Percentiles rank a stretch among this genome's conserved stretches.
Conservation (phyloP, 805 yeast genomes). For the Candida quercuum region DNA sequence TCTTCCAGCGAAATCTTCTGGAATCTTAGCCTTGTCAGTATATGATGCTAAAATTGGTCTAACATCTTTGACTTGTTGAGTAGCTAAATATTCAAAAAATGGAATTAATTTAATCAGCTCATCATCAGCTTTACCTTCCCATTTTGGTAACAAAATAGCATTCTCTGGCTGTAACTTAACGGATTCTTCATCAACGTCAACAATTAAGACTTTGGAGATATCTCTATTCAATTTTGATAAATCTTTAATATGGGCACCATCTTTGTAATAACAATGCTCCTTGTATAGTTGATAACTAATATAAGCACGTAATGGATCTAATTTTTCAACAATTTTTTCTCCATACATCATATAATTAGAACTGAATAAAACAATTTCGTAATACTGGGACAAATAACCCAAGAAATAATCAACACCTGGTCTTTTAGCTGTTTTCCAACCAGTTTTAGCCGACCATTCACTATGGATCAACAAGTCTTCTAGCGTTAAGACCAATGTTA, state of each 20-base stretch:
- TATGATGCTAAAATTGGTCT: constrained; percentile 81
- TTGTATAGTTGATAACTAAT: constrained; percentile 82
- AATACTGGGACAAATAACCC: constrained; percentile 91
- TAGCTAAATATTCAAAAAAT: constrained; percentile 89
- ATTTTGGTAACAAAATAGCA: constrained; percentile 76
- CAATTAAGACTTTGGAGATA: constrained; percentile 66
- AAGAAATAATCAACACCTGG: constrained; percentile 97
- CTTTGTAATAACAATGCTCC: constrained; percentile 82
- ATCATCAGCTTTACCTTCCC: constrained; percentile 88
- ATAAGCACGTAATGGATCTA: constrained; percentile 90
- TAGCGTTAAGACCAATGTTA: constrained; percentile 81
- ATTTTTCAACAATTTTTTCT: constrained; percentile 77
- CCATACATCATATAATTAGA: constrained; percentile 81
- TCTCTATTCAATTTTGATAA: constrained; percentile 88
- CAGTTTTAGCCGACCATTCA: constrained; percentile 85
- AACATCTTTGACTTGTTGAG: constrained; percentile 79
- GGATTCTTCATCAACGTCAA: constrained; percentile 73
- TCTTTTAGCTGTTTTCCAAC: constrained; percentile 99
- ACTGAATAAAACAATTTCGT: constrained; percentile 89
- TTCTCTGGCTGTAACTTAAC: constrained; percentile 87
- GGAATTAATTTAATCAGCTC: constrained; percentile 78
- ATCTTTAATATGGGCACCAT: constrained; percentile 88
- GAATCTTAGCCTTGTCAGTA: constrained; percentile 57
- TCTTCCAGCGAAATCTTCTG: constrained; percentile 76
- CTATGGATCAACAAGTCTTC: constrained; percentile 91